These are phyloP conservation scores for Triglochin maritima DNA, from an alignment of 106 monocot species.

Conservation along the genomic window DNA sequence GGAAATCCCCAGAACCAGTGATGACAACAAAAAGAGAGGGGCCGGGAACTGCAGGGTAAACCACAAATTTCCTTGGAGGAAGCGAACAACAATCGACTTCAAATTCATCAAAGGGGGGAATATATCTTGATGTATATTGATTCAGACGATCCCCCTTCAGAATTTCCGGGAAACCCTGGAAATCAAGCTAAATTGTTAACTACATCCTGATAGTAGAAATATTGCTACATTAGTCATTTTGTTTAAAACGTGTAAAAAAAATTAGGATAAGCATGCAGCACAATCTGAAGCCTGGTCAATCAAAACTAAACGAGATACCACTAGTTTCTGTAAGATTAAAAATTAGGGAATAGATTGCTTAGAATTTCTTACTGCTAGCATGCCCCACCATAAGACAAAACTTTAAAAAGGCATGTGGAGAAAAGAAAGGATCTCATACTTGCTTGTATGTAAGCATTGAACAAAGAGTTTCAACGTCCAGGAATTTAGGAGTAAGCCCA, in stretches of 20 bases:
- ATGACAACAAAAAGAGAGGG: constrained; percentile 63
- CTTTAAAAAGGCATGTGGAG: no score
- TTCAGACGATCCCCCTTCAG: constrained; percentile 40
- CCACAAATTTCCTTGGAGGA: constrained; percentile 29
- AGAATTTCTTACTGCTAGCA: no score
- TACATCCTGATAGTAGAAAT: background rate
- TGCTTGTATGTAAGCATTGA: constrained; percentile 95
- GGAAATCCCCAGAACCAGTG: constrained; percentile 43
- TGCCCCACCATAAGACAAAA: no score
- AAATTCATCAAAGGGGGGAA: constrained; percentile 94
- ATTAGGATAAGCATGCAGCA: no score
- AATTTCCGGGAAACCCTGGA: constrained; percentile 82
- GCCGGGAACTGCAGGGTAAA: constrained; percentile 32
- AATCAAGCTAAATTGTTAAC: constrained; percentile 4
- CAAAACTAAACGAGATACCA: no score
- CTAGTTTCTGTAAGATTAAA: no score
- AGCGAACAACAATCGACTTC: constrained; percentile 61
- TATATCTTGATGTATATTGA: constrained; percentile 40
- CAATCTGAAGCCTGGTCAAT: no score
- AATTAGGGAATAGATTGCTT: no score
- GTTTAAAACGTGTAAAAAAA: no score
- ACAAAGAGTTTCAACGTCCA: constrained; percentile 84
- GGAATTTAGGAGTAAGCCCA: constrained; percentile 85
- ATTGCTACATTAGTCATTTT: no score
- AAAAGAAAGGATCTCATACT: constrained; percentile 17